Evolutionary conservation across 192 early-diverging fungal genomes (phyloP).

Genomic region (Cladochytrium replicatum): DNA sequence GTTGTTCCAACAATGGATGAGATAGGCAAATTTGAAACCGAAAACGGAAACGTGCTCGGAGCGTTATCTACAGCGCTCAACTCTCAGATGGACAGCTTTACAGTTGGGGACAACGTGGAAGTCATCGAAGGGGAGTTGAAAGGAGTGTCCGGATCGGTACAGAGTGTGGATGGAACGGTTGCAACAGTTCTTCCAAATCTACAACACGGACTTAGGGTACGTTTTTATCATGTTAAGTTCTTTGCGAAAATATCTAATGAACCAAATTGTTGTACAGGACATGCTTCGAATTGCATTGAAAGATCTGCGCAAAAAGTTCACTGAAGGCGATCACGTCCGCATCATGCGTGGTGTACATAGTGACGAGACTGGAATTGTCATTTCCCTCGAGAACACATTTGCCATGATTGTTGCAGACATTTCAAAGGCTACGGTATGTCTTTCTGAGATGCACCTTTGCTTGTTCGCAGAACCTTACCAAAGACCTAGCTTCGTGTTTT

Average conservation of each 20-base stretch:
- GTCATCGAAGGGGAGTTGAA: conserved; percentile 78
- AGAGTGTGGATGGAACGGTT: conserved; percentile 58
- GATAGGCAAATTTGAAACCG: conserved; percentile 75
- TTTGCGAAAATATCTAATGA: too few species aligned
- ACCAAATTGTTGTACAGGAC: too few species aligned
- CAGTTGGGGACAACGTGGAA: conserved; percentile 78
- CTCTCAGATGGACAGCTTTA: conserved; percentile 22
- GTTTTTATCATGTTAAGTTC: too few species aligned
- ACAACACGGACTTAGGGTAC: conserved; percentile 36
- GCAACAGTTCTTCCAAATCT: conserved; percentile 60
- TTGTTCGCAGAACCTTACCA: too few species aligned
- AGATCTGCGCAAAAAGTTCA: conserved; percentile 85
- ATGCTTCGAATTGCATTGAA: too few species aligned
- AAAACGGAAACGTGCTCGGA: too few species aligned
- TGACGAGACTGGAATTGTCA: conserved; percentile 81
- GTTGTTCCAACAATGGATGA: conserved; percentile 89
- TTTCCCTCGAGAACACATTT: conserved; percentile 74
- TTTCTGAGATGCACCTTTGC: too few species aligned
- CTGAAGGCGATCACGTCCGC: conserved; percentile 85
- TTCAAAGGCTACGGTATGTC: too few species aligned
- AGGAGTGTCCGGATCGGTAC: conserved; percentile 65
- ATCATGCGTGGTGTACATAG: conserved; percentile 78
- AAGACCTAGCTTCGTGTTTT: too few species aligned
- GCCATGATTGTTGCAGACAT: too few species aligned
- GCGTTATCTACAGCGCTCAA: conserved; percentile 2